phyloP scores from a whole-genome alignment of 129 eudicot species.

The Artemisia annua region DNA sequence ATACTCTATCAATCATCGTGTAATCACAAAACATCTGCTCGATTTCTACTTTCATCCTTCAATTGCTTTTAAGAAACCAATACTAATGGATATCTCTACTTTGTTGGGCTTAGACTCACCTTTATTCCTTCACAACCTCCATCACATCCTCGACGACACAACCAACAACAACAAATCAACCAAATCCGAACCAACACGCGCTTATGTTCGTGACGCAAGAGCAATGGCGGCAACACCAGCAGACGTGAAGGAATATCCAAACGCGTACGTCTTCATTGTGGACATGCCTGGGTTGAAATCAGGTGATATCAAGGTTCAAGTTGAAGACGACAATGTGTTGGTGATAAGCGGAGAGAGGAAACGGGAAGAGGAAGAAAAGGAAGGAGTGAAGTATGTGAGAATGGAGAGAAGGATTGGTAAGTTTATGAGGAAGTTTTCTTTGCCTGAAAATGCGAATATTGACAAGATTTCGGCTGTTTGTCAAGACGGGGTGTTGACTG shows the following conservation, averaged over 20 bases:
- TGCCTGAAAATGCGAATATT: constrained; percentile 28
- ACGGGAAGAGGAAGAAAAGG: constrained; percentile 31
- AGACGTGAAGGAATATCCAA: constrained; percentile 1
- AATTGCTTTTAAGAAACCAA: background rate
- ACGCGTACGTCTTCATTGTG: background rate
- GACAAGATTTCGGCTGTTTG: constrained; percentile 25
- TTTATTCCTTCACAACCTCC: background rate
- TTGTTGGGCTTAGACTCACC: constrained; percentile 1
- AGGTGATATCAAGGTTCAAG: background rate
- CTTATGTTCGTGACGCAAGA: constrained; percentile 11
- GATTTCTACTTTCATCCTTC: background rate
- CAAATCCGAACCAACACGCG: background rate
- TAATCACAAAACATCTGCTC: too few species aligned
- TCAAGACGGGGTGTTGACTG: constrained; percentile 37
- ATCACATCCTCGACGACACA: background rate
- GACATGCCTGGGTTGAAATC: constrained; percentile 9
- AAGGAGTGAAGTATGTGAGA: constrained; percentile 30
- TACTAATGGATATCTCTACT: background rate
- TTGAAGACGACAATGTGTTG: constrained; percentile 1
- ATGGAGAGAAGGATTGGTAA: constrained; percentile 42
- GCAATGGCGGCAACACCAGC: constrained; percentile 17
- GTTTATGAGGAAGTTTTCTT: constrained; percentile 30
- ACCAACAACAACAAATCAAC: background rate
- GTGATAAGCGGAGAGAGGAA: constrained; percentile 25
- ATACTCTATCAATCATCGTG: background rate